A percentile compares a stretch with the other conserved stretches of the same genome.
Conservation (phyloP, 2,329 filamentous ascomycete genomes). For the Dactylellina haptotyla region DNA sequence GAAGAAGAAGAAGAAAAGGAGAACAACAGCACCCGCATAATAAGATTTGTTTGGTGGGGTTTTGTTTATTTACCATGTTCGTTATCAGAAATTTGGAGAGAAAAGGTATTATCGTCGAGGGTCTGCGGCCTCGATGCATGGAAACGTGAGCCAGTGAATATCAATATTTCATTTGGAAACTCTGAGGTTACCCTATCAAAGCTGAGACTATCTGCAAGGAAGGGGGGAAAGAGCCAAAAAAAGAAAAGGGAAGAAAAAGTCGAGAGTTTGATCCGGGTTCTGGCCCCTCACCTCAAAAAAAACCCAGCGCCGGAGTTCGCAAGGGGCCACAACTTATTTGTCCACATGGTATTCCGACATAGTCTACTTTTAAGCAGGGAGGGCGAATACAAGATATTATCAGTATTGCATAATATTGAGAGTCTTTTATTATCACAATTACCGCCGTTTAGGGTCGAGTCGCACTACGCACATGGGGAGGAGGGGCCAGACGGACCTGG, state of each 20-base stretch:
- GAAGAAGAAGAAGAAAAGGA: neutral
- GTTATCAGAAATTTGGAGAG: no score
- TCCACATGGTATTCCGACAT: slow-evolving; percentile 12
- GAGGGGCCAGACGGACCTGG: slow-evolving; percentile 44
- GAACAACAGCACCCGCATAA: neutral
- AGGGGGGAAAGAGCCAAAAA: no score
- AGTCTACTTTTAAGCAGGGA: neutral
- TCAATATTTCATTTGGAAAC: neutral
- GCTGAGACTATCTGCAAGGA: slow-evolving; percentile 8
- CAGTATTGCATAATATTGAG: slow-evolving; percentile 8
- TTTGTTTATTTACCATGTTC: no score
- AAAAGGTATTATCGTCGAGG: no score
- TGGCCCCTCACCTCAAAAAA: slow-evolving; percentile 25
- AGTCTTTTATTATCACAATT: slow-evolving; percentile 17
- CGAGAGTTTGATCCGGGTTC: slow-evolving; percentile 30
- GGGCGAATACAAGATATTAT: no score
- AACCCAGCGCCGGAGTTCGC: slow-evolving; percentile 35
- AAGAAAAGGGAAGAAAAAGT: no score
- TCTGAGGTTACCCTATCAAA: neutral
- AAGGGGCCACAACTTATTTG: slow-evolving; percentile 12
- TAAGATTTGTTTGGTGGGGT: no score
- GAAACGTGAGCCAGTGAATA: no score
- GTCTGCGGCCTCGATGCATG: no score
- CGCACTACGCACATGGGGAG: slow-evolving; percentile 35
- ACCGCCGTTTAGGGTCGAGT: slow-evolving; percentile 37